Evolutionary conservation across 208 protist genomes (phyloP).

Genomic region (Herpetomonas tarakana): DNA sequence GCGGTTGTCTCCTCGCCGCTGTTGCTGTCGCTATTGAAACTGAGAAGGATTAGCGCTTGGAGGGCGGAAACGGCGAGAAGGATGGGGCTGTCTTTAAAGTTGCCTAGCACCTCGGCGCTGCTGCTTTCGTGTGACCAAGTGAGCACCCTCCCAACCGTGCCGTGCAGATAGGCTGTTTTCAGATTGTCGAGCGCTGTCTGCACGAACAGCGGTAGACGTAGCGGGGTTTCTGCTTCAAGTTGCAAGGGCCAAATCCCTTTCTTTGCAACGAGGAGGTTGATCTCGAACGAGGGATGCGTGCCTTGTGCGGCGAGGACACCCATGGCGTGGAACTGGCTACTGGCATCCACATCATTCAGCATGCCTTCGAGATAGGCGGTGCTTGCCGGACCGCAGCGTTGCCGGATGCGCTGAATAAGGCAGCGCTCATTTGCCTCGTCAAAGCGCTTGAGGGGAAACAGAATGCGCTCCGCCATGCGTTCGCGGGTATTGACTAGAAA

Average conservation of each 20-base stretch:
- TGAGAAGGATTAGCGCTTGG: constrained; percentile 73
- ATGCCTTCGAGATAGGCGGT: constrained; percentile 85
- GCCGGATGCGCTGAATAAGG: constrained; percentile 63
- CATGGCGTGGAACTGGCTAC: constrained; percentile 41
- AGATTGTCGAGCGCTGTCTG: constrained; percentile 48
- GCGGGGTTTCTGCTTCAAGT: constrained; percentile 25
- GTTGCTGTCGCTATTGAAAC: constrained; percentile 51
- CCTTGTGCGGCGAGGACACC: constrained; percentile 33
- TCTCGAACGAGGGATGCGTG: constrained; percentile 27
- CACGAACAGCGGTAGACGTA: constrained; percentile 34
- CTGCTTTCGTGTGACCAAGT: constrained; percentile 82
- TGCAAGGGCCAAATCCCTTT: constrained; percentile 79
- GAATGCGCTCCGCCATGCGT: constrained; percentile 74
- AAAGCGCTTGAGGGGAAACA: constrained; percentile 59
- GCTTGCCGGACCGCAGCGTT: constrained; percentile 63
- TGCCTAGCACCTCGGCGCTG: constrained; percentile 52
- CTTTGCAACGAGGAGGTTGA: constrained; percentile 64
- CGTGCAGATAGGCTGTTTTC: constrained; percentile 52
- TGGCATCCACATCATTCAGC: constrained; percentile 72
- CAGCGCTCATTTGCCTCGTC: constrained; percentile 59
- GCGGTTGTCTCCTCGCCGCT: neutral
- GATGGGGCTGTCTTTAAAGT: constrained; percentile 46
- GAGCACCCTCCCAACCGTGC: constrained; percentile 54
- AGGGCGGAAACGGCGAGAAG: constrained; percentile 52
- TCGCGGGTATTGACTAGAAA: constrained; percentile 76